Percentiles rank a stretch among this genome's conserved stretches.
Conservation (phyloP, 1,284 basidiomycete species). For the Austroboletus niveus region DNA sequence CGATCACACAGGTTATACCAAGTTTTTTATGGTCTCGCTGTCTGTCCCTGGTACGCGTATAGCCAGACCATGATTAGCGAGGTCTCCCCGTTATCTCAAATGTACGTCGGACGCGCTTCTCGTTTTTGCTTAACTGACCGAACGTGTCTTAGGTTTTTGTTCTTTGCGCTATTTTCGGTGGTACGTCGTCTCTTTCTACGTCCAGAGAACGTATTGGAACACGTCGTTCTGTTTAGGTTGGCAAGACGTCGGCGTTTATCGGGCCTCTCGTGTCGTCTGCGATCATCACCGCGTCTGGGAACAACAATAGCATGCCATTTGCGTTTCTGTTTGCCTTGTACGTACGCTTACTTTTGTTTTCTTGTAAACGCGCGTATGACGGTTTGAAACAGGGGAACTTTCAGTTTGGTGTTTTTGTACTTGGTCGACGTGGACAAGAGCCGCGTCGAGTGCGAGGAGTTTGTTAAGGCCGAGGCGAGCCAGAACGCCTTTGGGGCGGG, state of each 20-base stretch:
- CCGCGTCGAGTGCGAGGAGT: conserved; percentile 61
- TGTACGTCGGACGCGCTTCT: conserved; percentile 38
- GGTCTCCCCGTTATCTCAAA: conserved; percentile 72
- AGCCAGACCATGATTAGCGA: conserved; percentile 85
- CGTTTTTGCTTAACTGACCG: no score
- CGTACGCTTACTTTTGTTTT: conserved; percentile 25
- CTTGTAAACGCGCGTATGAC: background rate
- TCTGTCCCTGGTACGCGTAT: conserved; percentile 85
- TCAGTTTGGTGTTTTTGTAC: conserved; percentile 65
- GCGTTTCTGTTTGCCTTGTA: conserved; percentile 75
- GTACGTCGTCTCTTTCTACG: conserved; percentile 29
- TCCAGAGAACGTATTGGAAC: no score
- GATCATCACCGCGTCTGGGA: conserved; percentile 64
- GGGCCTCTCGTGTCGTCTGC: conserved; percentile 77
- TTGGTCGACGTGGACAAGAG: conserved; percentile 73
- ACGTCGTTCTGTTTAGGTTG: conserved; percentile 41
- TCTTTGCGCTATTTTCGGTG: conserved; percentile 76
- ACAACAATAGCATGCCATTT: conserved; percentile 81
- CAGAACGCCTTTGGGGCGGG: conserved; percentile 43
- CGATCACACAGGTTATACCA: conserved; percentile 51
- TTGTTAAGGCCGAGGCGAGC: conserved; percentile 55
- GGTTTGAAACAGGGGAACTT: conserved; percentile 43
- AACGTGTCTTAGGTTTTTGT: conserved; percentile 55
- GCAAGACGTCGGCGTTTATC: conserved; percentile 81
- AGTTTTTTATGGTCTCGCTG: conserved; percentile 73